Evolutionary conservation across 176 grass and related monocot species (phyloP).

Genomic region (Cymbopogon citratus): DNA sequence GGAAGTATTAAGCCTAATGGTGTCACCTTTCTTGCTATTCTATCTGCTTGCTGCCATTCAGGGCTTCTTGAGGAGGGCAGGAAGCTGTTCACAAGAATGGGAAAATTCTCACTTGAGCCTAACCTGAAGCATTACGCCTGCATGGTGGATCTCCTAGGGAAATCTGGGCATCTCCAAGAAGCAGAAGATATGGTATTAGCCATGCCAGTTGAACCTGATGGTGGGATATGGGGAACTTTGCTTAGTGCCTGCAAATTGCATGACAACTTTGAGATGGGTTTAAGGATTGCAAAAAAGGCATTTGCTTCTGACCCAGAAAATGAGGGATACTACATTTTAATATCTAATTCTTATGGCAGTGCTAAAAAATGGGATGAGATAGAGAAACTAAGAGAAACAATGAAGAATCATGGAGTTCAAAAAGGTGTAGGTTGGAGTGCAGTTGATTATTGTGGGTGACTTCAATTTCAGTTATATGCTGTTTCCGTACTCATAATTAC

Average conservation of each 20-base stretch:
- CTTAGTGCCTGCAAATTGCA: constrained; percentile 77
- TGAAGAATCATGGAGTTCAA: constrained; percentile 51
- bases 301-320: constrained; percentile 52
- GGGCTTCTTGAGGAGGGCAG: constrained; percentile 55
- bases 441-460: constrained; percentile 29
- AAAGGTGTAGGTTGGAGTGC: constrained; percentile 58
- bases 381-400: constrained; percentile 44
- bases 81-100: constrained; percentile 49
- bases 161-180: constrained; percentile 53
- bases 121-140: constrained; percentile 69
- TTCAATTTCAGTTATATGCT: neutral
- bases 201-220: constrained; percentile 71
- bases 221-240: constrained; percentile 64
- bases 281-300: constrained; percentile 52
- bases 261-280: constrained; percentile 50
- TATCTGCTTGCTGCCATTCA: constrained; percentile 70
- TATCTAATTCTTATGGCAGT: constrained; percentile 62
- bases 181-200: constrained; percentile 55
- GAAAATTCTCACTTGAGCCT: constrained; percentile 36
- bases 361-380: constrained; percentile 58
- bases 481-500: neutral
- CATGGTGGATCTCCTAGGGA: constrained; percentile 70
- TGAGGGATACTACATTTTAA: constrained; percentile 62
- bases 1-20: constrained; percentile 38
- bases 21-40: constrained; percentile 61